phyloP scores from a whole-genome alignment of 352 stramenopile genomes.

The Pythium scleroteichum region DNA sequence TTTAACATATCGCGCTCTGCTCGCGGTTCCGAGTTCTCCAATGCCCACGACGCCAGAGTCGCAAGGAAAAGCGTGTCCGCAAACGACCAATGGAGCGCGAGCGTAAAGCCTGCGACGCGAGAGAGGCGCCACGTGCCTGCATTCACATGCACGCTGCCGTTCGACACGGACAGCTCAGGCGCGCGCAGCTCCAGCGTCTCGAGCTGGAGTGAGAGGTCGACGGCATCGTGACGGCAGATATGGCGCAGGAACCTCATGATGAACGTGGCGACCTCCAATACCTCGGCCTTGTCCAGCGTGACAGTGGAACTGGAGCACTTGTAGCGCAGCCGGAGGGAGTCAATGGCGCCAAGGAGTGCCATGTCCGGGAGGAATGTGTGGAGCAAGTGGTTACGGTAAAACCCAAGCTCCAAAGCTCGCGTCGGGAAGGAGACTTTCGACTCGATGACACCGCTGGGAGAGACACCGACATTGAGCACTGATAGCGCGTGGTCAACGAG shows the following conservation, averaged over 20 bases:
- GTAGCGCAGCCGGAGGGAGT: slow-evolving; percentile 34
- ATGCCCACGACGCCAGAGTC: slow-evolving; percentile 45
- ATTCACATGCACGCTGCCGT: slow-evolving; percentile 31
- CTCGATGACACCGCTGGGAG: slow-evolving; percentile 40
- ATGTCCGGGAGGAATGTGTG: slow-evolving; percentile 82
- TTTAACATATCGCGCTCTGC: slow-evolving; percentile 51
- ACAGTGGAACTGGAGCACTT: slow-evolving; percentile 8
- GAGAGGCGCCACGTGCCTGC: slow-evolving; percentile 32
- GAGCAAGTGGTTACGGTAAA: slow-evolving; percentile 86
- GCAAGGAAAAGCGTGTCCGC: slow-evolving; percentile 76
- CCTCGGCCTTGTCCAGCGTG: slow-evolving; percentile 21
- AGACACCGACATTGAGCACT: slow-evolving; percentile 55
- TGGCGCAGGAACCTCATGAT: slow-evolving; percentile 68
- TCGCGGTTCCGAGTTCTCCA: slow-evolving; percentile 9
- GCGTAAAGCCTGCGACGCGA: slow-evolving; percentile 54
- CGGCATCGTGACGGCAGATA: slow-evolving; percentile 59
- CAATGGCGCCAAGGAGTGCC: slow-evolving; percentile 59
- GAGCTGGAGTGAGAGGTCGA: slow-evolving; percentile 47
- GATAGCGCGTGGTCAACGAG: slow-evolving; percentile 56
- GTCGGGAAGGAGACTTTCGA: slow-evolving; percentile 60
- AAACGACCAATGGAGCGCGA: slow-evolving; percentile 77
- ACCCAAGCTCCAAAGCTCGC: slow-evolving; percentile 71
- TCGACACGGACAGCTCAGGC: slow-evolving; percentile 10
- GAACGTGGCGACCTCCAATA: slow-evolving; percentile 45
- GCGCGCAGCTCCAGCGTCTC: slow-evolving; percentile 26